phyloP scores from a whole-genome alignment of 331 rosid genomes.

The Dryas integrifolia region DNA sequence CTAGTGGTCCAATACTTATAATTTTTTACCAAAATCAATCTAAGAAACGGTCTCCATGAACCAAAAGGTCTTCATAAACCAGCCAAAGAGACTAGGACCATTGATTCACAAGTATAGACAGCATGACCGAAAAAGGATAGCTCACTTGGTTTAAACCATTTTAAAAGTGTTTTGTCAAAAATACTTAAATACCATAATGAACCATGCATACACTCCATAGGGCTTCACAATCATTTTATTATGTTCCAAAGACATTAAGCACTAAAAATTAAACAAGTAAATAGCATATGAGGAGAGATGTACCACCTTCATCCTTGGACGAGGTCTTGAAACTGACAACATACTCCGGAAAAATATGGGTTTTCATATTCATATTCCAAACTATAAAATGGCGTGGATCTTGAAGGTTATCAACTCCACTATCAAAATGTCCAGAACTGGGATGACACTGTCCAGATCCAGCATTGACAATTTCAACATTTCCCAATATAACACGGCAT shows the following conservation, averaged over 20 bases:
- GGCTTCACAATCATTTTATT: neutral
- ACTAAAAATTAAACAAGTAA: neutral
- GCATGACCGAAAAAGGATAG: neutral
- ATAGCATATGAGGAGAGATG: constrained; percentile 6
- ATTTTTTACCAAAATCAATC: neutral
- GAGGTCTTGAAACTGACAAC: constrained; percentile 19
- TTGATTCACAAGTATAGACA: neutral
- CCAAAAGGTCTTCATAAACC: neutral
- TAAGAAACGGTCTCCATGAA: neutral
- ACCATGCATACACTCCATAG: neutral
- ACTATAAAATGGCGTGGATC: constrained; percentile 18
- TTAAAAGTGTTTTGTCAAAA: neutral
- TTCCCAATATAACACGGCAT: constrained; percentile 26
- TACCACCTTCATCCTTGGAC: neutral
- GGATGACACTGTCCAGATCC: constrained; percentile 22
- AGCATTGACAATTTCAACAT: constrained; percentile 7
- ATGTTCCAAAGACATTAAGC: neutral
- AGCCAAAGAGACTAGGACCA: neutral
- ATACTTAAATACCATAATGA: neutral
- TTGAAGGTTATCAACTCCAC: constrained; percentile 22
- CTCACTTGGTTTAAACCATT: neutral
- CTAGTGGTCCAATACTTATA: neutral
- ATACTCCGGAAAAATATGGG: constrained; percentile 24
- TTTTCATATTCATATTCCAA: constrained; percentile 22
- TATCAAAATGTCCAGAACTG: constrained; percentile 17